Evolutionary conservation across 495 filamentous ascomycete species (phyloP), one percentile per base, ranked within the genome.

Genomic region (Aspergillus affinis): DNA sequence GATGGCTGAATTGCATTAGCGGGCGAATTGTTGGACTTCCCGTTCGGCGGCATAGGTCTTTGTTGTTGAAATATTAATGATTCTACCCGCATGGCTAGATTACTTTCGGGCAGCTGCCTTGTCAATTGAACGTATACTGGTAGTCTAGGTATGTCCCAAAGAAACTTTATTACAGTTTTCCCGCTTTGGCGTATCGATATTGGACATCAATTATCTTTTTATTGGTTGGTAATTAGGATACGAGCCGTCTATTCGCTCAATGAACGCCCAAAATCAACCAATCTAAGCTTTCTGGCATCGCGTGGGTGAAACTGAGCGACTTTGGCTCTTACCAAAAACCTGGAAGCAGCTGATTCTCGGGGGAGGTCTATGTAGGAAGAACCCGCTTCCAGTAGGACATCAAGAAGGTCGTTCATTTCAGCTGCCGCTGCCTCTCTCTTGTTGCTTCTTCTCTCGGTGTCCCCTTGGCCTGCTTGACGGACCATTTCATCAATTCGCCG

Each of bases 291-390:
- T 54, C 81, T 82, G 0, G 92, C 90, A 75, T 97, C 91, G 59
- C 84, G 86, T 2, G 92, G 90, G 73, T 96, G 89, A 61, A 94
- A 94, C 63, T 91, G 86, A 20, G 92, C 92, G 32, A 93, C 87
- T 67, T 90, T 93, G 21, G 88, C 88, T 61, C 90, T 80, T 20
- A 97, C 89, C 10, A 97, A 78, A 68, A 96, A 97, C 59, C 91
- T 82, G 1, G 87, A 88, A 26, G 87, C 85, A 12, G 92, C 90
- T n/a, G 88, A 89, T 61, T 96, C 92, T 58, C 82, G 79, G n/a
- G 80, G 65, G 10, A 96, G 71, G 46, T 79, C 75, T 41, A 93
- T 80, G 75, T 95, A 96, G 0, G 81, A 82, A 18, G 80, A 80
- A 26, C 77, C 80, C 0, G 84, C 81, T 55, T 90, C 90, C 51